Base-by-base conservation (phyloP, 257 asterid species). In the Cynanchum wilfordii region DNA sequence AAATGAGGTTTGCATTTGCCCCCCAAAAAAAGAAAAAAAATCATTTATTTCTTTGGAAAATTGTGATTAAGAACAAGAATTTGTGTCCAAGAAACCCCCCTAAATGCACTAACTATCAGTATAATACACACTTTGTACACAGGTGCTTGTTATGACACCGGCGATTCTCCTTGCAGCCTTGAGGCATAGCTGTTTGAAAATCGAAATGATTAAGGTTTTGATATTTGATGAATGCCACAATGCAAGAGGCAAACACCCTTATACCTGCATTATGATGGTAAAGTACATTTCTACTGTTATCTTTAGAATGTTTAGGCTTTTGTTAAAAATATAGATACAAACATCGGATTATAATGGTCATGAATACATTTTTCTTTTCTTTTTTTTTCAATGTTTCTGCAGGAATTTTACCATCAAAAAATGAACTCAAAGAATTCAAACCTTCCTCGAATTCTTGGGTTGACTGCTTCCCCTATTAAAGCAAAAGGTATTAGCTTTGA, bases 71-170 rank as follows among this genome's bases (percentile, higher is more conserved):
- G 17, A 50, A 50, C 19, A 15, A 3, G 55, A 20, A 12, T 17
- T 50, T 2, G 20, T 50, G n/a, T 17, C 4, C 38, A 2, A 11
- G 40, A 11, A 59, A 12, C 65, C 30, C 20, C 7, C 42, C 4
- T n/a, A n/a, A 25, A 6, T 76, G 69, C 49, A 5, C 73, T 73
- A 63, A 78, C 72, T 13, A 38, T 68, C 45, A 45, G 40, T 44
- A 13, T 47, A 12, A n/a, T n/a, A n/a, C 68, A 5, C 40, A 36
- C 40, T 36, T 82, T 76, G 62, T 68, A n/a, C n/a, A n/a, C 80
- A 93, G 98, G 98, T 93, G 84, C 93, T 93, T 80, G 96, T 93
- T 20, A 89, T 93, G 98, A 91, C 98, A 11, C 96, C 96, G 6
- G 87, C 79, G 9, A 87, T 93, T 74, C 74, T 93, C 82, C 92